Evolutionary conservation across 352 stramenopile genomes (phyloP), one percentile per base, ranked within the genome.

Genomic region (Globisporangium emineosum): DNA sequence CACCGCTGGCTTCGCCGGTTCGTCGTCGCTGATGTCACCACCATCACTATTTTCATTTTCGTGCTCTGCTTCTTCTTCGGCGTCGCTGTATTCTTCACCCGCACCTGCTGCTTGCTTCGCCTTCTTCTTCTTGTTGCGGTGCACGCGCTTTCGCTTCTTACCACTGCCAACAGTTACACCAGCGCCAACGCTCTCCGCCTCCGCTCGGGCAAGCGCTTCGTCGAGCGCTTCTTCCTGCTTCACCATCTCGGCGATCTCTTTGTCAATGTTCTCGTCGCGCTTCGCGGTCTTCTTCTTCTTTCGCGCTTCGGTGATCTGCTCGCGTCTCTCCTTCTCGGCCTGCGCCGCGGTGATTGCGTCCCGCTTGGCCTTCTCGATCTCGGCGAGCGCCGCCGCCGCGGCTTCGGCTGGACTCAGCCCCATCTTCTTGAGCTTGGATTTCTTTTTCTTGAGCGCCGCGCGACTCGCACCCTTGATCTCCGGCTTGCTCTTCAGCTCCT

Each of bases 361-460:
- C 27, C 66, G 59, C 54, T 78, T 76, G 54, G 76, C 66, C n/a
- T 76, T 66, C 35, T 79, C 69, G 5, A 76, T 68, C 40, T 72
- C 66, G 21, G 68, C 60, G 30, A 73, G 30, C 12, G 75, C 73
- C 15, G 66, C 65, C 12, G 66, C 60, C 3, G 72, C 68, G 0
- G 72, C 72, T 47, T 79, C 51, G 19, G 72, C 45, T 9, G 73
- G 64, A 13, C 61, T 66, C 30, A 81, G 33, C 2, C 79, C 77
- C 62, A 81, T 64, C 45, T 91, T 91, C 65, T 88, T 88, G 53
- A 89, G 76, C 65, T 90, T 90, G 30, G 68, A 62, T 57, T 90
- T 91, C 70, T 81, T 86, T 61, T 88, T 88, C 78, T 93, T 93
- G 15, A 93, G 75, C 37, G 86, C 78, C 32, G 84, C 84, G 7